These are phyloP conservation scores for Ophiostoma pallidulum DNA, from an alignment of 2,329 filamentous ascomycete genomes.

Conservation along the genomic window DNA sequence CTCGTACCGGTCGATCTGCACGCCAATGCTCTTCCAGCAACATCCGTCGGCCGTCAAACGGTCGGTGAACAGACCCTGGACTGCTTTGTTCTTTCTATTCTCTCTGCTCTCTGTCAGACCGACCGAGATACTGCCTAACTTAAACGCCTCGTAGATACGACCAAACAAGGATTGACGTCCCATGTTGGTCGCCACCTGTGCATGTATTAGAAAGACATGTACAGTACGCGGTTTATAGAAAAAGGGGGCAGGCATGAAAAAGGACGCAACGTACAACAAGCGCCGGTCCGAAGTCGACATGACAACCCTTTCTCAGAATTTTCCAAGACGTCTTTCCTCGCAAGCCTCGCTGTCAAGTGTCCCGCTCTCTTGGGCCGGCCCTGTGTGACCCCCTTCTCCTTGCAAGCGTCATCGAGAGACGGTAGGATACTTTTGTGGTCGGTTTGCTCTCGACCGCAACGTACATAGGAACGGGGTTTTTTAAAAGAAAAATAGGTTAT, in stretches of 20 bases:
- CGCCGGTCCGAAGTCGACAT: background rate
- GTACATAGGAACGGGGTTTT: too few species aligned
- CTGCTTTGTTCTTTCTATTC: background rate
- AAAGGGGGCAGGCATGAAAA: background rate
- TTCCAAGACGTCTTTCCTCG: too few species aligned
- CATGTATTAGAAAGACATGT: background rate
- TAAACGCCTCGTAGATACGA: background rate
- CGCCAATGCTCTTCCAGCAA: conserved; percentile 6
- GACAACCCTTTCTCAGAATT: too few species aligned
- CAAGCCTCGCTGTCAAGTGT: too few species aligned
- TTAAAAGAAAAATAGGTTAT: too few species aligned
- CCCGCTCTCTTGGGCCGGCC: too few species aligned
- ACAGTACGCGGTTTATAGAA: background rate
- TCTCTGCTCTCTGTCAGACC: background rate
- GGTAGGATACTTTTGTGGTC: too few species aligned
- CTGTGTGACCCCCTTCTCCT: too few species aligned
- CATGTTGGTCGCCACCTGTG: background rate
- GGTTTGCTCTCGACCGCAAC: too few species aligned
- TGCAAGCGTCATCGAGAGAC: too few species aligned
- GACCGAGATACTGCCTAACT: background rate
- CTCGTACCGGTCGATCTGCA: background rate
- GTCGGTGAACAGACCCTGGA: conserved; percentile 4
- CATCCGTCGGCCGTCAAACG: background rate
- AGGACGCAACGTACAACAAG: conserved; percentile 1
- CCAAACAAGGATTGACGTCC: background rate